These are phyloP conservation scores for Poteriospumella lacustris DNA, from an alignment of 108 stramenopile genomes.

Conservation along the genomic window DNA sequence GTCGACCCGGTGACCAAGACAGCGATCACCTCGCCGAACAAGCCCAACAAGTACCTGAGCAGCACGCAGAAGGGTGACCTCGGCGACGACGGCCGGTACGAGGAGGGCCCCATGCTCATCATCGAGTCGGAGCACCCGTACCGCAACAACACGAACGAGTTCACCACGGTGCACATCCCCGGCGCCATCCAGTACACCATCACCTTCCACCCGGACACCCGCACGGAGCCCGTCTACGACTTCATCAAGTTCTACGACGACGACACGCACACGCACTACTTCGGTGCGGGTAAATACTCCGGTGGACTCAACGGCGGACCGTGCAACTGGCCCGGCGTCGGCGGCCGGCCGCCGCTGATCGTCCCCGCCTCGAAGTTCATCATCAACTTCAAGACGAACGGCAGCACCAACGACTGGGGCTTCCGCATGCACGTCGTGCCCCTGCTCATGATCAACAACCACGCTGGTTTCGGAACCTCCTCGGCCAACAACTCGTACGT, in stretches of 20 bases:
- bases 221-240: constrained; percentile 23
- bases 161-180: neutral
- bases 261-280: constrained; percentile 14
- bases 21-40: neutral
- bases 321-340: constrained; percentile 27
- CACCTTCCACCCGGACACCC: constrained; percentile 17
- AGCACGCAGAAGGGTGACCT: neutral
- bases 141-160: neutral
- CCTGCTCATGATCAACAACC: neutral
- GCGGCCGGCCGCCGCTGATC: neutral
- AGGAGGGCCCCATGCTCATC: neutral
- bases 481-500: too few species aligned
- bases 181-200: neutral
- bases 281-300: constrained; percentile 10
- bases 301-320: constrained; percentile 3
- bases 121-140: constrained; percentile 30
- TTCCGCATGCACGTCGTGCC: constrained; percentile 17
- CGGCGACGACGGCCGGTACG: neutral
- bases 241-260: constrained; percentile 23
- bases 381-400: constrained; percentile 23
- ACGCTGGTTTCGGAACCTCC: too few species aligned
- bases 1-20: neutral
- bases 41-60: neutral
- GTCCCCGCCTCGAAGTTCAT: constrained; percentile 9
- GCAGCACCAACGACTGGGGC: constrained; percentile 18